Conservation (phyloP, 2,329 filamentous ascomycete genomes). For the Tetracladium maxilliforme region DNA sequence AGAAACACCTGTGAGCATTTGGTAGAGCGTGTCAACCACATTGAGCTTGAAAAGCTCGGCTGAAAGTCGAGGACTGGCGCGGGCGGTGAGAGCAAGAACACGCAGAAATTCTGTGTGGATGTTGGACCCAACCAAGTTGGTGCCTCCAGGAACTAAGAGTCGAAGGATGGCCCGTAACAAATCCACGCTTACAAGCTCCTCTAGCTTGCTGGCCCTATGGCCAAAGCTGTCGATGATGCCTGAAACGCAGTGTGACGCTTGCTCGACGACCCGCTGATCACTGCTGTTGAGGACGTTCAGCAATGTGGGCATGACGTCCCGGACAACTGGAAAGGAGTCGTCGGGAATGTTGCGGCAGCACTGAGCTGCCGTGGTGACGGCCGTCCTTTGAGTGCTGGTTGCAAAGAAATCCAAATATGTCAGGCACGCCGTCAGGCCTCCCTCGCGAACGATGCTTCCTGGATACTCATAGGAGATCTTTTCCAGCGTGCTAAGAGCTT, state of each 20-base stretch:
- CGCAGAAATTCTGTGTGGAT: slow-evolving; percentile 95
- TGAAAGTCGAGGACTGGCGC: slow-evolving; percentile 74
- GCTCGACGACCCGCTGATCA: slow-evolving; percentile 93
- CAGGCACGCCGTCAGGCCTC: slow-evolving; percentile 86
- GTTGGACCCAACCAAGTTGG: slow-evolving; percentile 83
- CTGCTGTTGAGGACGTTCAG: slow-evolving; percentile 81
- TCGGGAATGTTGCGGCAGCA: slow-evolving; percentile 94
- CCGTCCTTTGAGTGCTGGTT: slow-evolving; percentile 90
- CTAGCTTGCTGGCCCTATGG: slow-evolving; percentile 72
- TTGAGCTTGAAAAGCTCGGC: slow-evolving; percentile 91
- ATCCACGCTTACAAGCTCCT: slow-evolving; percentile 81
- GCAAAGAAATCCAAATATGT: slow-evolving; percentile 96
- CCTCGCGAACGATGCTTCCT: slow-evolving; percentile 86
- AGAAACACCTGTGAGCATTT: slow-evolving; percentile 91
- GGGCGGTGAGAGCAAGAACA: slow-evolving; percentile 78
- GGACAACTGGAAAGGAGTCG: slow-evolving; percentile 81
- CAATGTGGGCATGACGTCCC: slow-evolving; percentile 92
- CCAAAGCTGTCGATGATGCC: slow-evolving; percentile 96
- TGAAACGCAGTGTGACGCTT: slow-evolving; percentile 89
- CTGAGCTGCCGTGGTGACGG: slow-evolving; percentile 93
- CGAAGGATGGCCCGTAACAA: slow-evolving; percentile 74
- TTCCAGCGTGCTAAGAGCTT: slow-evolving; percentile 88
- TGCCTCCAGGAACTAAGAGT: slow-evolving; percentile 81
- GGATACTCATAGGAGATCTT: slow-evolving; percentile 97
- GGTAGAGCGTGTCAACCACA: slow-evolving; percentile 92